phyloP scores from a whole-genome alignment of 805 yeast species.

The Starmerella davenportii region DNA sequence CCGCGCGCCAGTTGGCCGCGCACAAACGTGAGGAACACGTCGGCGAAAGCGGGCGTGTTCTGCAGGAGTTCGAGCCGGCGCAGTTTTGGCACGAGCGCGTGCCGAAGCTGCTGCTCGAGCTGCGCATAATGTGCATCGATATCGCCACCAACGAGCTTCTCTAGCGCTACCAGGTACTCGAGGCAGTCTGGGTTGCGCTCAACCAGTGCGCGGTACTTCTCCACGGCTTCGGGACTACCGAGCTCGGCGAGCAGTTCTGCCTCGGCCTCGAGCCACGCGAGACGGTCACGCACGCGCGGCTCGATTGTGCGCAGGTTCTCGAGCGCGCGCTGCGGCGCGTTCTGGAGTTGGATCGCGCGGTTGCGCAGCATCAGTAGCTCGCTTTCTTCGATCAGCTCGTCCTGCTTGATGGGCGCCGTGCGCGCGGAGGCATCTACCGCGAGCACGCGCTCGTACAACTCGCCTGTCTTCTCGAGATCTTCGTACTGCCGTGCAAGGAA shows the following conservation, averaged over 20 bases:
- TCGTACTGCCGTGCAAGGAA: slow-evolving; percentile 50
- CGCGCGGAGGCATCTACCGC: slow-evolving; percentile 33
- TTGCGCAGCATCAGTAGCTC: slow-evolving; percentile 65
- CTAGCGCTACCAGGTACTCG: slow-evolving; percentile 48
- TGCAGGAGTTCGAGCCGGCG: slow-evolving; percentile 40
- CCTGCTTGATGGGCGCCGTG: slow-evolving; percentile 4
- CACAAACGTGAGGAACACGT: neutral
- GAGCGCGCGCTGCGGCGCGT: slow-evolving; percentile 48
- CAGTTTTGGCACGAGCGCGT: slow-evolving; percentile 29
- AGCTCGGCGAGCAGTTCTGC: slow-evolving; percentile 47
- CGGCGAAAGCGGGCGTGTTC: slow-evolving; percentile 22
- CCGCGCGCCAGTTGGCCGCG: slow-evolving; percentile 41
- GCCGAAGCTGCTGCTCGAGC: neutral
- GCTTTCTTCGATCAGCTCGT: slow-evolving; percentile 56
- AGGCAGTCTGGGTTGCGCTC: slow-evolving; percentile 73
- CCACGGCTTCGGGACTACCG: slow-evolving; percentile 43
- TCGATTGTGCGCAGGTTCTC: slow-evolving; percentile 31
- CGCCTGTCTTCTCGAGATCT: slow-evolving; percentile 53
- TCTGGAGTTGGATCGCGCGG: slow-evolving; percentile 42
- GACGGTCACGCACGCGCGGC: slow-evolving; percentile 28
- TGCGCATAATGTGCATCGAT: neutral
- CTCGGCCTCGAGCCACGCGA: slow-evolving; percentile 43
- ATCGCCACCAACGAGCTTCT: slow-evolving; percentile 18
- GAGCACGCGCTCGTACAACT: slow-evolving; percentile 55
- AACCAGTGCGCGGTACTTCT: slow-evolving; percentile 47